These are phyloP conservation scores for Diaporthe aspalathi DNA, from an alignment of 2,329 filamentous ascomycete species.

Conservation along the genomic window DNA sequence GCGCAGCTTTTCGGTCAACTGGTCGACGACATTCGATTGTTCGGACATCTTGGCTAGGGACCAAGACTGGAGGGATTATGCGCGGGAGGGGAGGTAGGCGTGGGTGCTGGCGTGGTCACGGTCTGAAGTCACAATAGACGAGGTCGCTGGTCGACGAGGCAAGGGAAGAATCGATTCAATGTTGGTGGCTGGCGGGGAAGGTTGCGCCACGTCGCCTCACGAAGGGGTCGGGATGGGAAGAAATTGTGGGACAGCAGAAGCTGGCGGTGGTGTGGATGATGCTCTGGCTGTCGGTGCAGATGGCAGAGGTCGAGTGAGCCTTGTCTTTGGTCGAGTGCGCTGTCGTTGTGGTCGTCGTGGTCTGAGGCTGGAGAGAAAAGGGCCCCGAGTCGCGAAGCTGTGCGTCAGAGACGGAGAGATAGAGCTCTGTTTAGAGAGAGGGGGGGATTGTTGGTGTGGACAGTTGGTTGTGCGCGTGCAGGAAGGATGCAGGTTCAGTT, in stretches of 20 bases:
- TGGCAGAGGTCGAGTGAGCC: background rate
- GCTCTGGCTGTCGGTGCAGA: background rate
- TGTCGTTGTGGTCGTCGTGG: slow-evolving; percentile 16
- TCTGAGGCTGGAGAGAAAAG: background rate
- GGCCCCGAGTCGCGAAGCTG: background rate
- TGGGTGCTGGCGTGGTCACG: background rate
- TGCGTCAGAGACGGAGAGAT: background rate
- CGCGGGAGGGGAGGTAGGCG: background rate
- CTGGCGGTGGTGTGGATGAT: background rate
- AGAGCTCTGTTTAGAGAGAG: slow-evolving; percentile 18
- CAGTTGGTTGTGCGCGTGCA: background rate
- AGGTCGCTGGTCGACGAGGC: slow-evolving; percentile 10
- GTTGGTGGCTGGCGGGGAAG: slow-evolving; percentile 28
- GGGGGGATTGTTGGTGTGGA: background rate
- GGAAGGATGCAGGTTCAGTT: background rate
- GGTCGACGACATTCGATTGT: slow-evolving; percentile 36
- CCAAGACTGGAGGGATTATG: slow-evolving; percentile 26
- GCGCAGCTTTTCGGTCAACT: slow-evolving; percentile 39
- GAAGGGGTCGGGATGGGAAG: background rate
- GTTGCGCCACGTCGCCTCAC: slow-evolving; percentile 31
- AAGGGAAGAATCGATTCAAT: slow-evolving; percentile 3
- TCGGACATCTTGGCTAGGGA: slow-evolving; percentile 33
- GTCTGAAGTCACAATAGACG: slow-evolving; percentile 16
- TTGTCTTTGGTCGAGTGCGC: slow-evolving; percentile 17
- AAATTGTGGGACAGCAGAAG: slow-evolving; percentile 16